Evolutionary conservation across 2,329 filamentous ascomycete genomes (phyloP), one percentile per base, ranked within the genome.

Genomic region (Sporothrix inflata): DNA sequence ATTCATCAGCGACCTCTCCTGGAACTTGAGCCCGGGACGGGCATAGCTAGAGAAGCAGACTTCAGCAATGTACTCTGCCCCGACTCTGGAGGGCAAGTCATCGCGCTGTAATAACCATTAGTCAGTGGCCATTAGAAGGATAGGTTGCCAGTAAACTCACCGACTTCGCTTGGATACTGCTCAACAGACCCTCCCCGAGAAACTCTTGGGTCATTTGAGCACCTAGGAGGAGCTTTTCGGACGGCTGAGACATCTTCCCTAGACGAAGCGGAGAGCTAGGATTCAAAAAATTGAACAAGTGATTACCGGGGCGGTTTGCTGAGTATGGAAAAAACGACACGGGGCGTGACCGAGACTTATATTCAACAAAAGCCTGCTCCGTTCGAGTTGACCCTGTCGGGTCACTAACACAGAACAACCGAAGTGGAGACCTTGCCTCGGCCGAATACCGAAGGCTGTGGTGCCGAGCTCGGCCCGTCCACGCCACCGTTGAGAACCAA

Each of bases 171-270:
- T 51, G 47, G 47, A 51, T 51, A 51, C 47, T 51, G 47, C 47
- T 51, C 47, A 51, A 51, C 5, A 51, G 47, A 51, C 47, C 47
- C 47, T 51, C 47, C 47, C 47, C 45, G 47, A 51, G 47, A 51
- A 51, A 51, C 47, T 51, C 47, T 51, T 51, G 47, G 47, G 47
- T 51, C 47, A 51, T 51, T 51, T 51, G 47, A 51, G 47, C 47
- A 51, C 47, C 47, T 51, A 51, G 47, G 47, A 51, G 47, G 47
- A 51, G 47, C 47, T 51, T 51, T 51, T 51, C 47, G 47, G 47
- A 51, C 19, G 47, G 47, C 47, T 51, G 47, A 51, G 47, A 51
- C 47, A 51, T 51, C 47, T 51, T 51, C 47, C 47, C 47, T 51
- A 21, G 47, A 51, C 47, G 47, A 51, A 51, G 47, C 47, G 47